Evolutionary conservation across 2,329 filamentous ascomycete genomes (phyloP).

Genomic region (Claviceps arundinis): DNA sequence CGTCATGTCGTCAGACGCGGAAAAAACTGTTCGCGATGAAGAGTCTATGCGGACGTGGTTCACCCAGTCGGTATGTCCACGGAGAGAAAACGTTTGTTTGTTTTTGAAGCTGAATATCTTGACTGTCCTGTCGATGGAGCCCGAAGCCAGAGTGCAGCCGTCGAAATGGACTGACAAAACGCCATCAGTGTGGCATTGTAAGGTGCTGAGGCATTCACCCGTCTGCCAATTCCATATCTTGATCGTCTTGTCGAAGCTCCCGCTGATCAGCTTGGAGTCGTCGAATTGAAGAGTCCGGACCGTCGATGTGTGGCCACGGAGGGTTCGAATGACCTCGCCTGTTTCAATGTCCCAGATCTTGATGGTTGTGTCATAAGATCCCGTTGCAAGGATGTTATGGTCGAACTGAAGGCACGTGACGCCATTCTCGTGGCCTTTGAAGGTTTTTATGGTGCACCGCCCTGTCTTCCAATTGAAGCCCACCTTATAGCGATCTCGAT

Average conservation of each 20-base stretch:
- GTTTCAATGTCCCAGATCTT: slow-evolving; percentile 95
- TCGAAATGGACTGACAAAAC: slow-evolving; percentile 85
- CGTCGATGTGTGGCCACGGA: slow-evolving; percentile 68
- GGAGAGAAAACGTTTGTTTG: slow-evolving; percentile 65
- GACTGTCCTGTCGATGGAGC: slow-evolving; percentile 78
- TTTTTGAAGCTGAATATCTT: slow-evolving; percentile 88
- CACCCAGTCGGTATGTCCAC: slow-evolving; percentile 87
- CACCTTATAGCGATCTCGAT: slow-evolving; percentile 88
- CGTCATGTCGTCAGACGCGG: slow-evolving; percentile 85
- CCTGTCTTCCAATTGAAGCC: slow-evolving; percentile 97
- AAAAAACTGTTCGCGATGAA: slow-evolving; percentile 72
- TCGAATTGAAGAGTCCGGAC: slow-evolving; percentile 89
- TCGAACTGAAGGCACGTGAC: slow-evolving; percentile 47
- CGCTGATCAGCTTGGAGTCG: slow-evolving; percentile 79
- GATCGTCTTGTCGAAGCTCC: slow-evolving; percentile 74
- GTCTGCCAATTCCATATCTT: slow-evolving; percentile 97
- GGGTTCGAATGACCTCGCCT: slow-evolving; percentile 71
- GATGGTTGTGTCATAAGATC: slow-evolving; percentile 87
- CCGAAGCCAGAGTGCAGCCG: slow-evolving; percentile 70
- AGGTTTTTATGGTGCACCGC: slow-evolving; percentile 68
- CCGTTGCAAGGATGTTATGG: slow-evolving; percentile 81
- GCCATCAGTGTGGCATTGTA: slow-evolving; percentile 65
- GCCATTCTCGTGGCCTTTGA: slow-evolving; percentile 78
- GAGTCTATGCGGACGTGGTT: slow-evolving; percentile 88
- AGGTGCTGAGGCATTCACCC: slow-evolving; percentile 70